These are phyloP conservation scores for Sugiyamaella sp. DNA, from an alignment of 1,139 yeast species.

Conservation along the genomic window DNA sequence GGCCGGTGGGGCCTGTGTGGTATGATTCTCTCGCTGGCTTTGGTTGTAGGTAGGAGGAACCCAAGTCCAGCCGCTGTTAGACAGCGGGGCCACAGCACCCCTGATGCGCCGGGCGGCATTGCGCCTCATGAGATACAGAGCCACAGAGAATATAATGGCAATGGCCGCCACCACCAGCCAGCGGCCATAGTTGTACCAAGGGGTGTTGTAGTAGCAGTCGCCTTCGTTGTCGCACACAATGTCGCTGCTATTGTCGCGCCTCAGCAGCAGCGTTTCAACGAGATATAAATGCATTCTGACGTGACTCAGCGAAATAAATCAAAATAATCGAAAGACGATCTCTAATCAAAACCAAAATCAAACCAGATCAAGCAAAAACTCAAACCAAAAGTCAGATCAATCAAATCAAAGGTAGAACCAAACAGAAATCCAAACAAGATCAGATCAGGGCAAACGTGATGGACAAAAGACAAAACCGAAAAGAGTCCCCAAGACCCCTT, in stretches of 20 bases:
- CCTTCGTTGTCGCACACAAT: slow-evolving; percentile 11
- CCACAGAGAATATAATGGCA: slow-evolving; percentile 54
- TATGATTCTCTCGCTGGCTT: slow-evolving; percentile 61
- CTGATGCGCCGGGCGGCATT: slow-evolving; percentile 59
- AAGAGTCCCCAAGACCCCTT: no score
- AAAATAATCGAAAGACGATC: no score
- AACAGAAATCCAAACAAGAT: no score
- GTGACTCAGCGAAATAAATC: no score
- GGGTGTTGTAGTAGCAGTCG: slow-evolving; percentile 11
- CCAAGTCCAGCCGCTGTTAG: slow-evolving; percentile 88
- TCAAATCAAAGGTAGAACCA: no score
- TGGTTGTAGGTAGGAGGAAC: slow-evolving; percentile 89
- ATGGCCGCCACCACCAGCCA: slow-evolving; percentile 56
- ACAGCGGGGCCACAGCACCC: slow-evolving; percentile 68
- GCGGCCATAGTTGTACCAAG: slow-evolving; percentile 46
- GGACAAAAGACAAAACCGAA: no score
- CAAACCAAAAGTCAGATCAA: no score
- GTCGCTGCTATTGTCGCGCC: not conserved
- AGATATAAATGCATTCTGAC: not conserved
- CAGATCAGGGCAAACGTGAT: no score
- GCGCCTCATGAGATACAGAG: slow-evolving; percentile 50
- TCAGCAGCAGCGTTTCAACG: not conserved
- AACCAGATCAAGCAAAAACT: no score
- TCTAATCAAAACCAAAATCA: no score
- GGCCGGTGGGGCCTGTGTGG: slow-evolving; percentile 29